Evolutionary conservation across 768 basidiomycete genomes (phyloP).

Genomic region (Termitomyces sp.): DNA sequence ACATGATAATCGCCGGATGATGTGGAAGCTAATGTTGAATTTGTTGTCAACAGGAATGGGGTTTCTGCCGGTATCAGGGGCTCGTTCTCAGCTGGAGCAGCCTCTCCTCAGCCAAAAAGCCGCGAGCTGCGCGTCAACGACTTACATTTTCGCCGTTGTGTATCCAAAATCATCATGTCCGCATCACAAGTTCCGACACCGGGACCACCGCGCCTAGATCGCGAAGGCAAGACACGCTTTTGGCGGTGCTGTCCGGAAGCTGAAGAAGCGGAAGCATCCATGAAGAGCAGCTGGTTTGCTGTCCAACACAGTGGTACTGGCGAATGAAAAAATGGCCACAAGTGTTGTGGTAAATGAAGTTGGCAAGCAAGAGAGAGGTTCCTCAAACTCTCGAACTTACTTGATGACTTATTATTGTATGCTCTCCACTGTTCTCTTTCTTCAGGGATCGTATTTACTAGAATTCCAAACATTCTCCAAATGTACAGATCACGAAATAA

Average conservation of each 20-base stretch:
- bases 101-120: slow-evolving; percentile 8
- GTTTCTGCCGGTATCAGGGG: slow-evolving; percentile 67
- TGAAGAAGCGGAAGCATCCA: slow-evolving; percentile 38
- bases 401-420: neutral
- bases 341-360: neutral
- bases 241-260: slow-evolving; percentile 42
- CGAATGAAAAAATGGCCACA: neutral
- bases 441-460: neutral
- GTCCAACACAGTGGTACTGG: slow-evolving; percentile 1
- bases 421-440: neutral
- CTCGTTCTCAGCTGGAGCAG: slow-evolving; percentile 60
- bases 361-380: neutral
- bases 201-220: slow-evolving; percentile 76
- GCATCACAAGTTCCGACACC: slow-evolving; percentile 78
- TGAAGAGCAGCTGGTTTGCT: slow-evolving; percentile 18
- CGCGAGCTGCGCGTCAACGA: slow-evolving; percentile 17
- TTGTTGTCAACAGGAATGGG: slow-evolving; percentile 71
- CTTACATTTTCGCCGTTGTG: slow-evolving; percentile 73
- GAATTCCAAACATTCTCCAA: neutral
- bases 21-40: slow-evolving; percentile 49
- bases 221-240: slow-evolving; percentile 80
- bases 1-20: slow-evolving; percentile 39
- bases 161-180: slow-evolving; percentile 83
- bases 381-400: neutral
- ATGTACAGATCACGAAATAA: slow-evolving; percentile 26